Percentiles rank a stretch among this genome's conserved stretches.
Conservation (phyloP, 139 green algal genomes). For the Ettlia oleoabundans region DNA sequence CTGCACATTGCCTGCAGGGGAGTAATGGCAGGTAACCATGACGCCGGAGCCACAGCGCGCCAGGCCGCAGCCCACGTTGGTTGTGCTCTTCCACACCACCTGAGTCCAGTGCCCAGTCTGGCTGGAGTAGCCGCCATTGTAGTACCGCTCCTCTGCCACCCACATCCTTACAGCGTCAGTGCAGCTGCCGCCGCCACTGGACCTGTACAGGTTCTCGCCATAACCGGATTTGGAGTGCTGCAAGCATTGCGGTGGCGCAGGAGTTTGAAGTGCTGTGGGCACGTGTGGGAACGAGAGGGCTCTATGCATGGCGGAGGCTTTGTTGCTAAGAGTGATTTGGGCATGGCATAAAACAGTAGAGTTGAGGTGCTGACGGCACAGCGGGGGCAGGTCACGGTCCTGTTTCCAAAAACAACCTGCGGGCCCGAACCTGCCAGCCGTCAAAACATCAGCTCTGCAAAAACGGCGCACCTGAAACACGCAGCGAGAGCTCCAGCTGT, state of each 20-base stretch:
- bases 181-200: background rate
- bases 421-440: too few species aligned
- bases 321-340: too few species aligned
- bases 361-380: too few species aligned
- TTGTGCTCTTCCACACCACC: constrained; percentile 7
- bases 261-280: too few species aligned
- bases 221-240: constrained; percentile 2
- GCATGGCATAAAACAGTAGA: too few species aligned
- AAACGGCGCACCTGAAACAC: constrained; percentile 8
- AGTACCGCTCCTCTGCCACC: background rate
- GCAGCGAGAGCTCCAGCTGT: background rate
- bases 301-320: too few species aligned
- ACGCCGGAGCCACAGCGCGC: background rate
- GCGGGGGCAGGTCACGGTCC: too few species aligned
- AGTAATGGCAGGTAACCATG: constrained; percentile 1
- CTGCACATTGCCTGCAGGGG: constrained; percentile 5
- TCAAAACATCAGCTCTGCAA: too few species aligned
- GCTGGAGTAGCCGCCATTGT: background rate
- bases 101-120: constrained; percentile 1
- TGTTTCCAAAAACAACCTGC: too few species aligned
- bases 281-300: background rate
- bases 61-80: constrained; percentile 3
- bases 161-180: constrained; percentile 1
- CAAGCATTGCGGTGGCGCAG: background rate
- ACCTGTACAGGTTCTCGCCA: constrained; percentile 5